Evolutionary conservation across 129 eudicot species (phyloP).

Genomic region (Helichrysum umbraculigerum): DNA sequence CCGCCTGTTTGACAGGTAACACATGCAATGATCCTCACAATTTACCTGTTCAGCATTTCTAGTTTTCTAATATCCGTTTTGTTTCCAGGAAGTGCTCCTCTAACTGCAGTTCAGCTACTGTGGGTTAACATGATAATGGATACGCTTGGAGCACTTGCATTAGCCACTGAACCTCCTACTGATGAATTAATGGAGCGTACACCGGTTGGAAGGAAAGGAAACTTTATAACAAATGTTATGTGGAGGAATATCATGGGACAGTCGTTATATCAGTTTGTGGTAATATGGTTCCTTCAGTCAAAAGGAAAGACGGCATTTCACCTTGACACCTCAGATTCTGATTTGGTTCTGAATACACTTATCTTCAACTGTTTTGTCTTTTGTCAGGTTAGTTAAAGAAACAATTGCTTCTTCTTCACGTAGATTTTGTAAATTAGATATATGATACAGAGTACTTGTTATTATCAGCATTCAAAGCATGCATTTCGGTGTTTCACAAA

Average conservation of each 20-base stretch:
- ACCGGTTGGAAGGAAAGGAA: slow-evolving; percentile 94
- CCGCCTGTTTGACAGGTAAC: slow-evolving; percentile 92
- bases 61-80: background rate
- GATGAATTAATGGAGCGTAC: slow-evolving; percentile 78
- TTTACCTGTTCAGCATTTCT: background rate
- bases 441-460: background rate
- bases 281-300: slow-evolving; percentile 86
- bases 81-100: slow-evolving; percentile 76
- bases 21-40: background rate
- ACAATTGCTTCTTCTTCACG: background rate
- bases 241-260: slow-evolving; percentile 96
- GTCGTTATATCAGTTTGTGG: slow-evolving; percentile 70
- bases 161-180: slow-evolving; percentile 96
- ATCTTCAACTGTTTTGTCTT: slow-evolving; percentile 91
- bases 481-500: background rate
- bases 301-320: slow-evolving; percentile 57
- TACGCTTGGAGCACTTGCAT: slow-evolving; percentile 94
- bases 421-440: background rate
- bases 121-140: slow-evolving; percentile 99
- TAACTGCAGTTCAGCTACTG: slow-evolving; percentile 91
- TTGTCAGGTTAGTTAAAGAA: slow-evolving; percentile 60
- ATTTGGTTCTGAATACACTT: slow-evolving; percentile 74
- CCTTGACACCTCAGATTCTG: slow-evolving; percentile 58
- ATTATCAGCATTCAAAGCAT: background rate
- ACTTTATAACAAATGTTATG: slow-evolving; percentile 88